Base-by-base conservation (phyloP, 345 rosid species). In the Eucalyptus marginata region DNA sequence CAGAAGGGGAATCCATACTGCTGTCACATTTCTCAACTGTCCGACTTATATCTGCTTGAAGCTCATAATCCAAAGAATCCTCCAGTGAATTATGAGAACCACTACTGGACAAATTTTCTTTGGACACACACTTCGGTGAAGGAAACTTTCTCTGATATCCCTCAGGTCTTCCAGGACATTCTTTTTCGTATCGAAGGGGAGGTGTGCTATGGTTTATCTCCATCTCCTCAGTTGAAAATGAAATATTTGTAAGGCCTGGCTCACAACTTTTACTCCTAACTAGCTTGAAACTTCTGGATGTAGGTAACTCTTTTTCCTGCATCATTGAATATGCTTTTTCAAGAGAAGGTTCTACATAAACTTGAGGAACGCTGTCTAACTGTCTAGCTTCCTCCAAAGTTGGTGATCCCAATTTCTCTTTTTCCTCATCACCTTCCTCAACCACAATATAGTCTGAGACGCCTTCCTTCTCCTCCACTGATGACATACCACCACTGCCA, bases 21-120 rank as follows among this genome's bases (percentile, higher is more conserved):
- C 88, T 81, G 49, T 87, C 50, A 66, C 25, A 86, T 84, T 89
- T 90, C 86, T 87, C 86, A 83, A 83, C 71, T 27, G 71, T 5
- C 29, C 22, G 43, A 43, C 20, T 33, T 52, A 3, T 58, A 2
- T 89, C 92, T 33, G 86, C 91, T 86, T 92, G 91, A 89, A 86
- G 90, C 62, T 92, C 96, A 89, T 91, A 90, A 90, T 43, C 68
- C 89, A 89, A 88, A 80, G 89, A 87, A 87, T 87, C 87, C 29
- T 86, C 90, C 58, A 54, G 85, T 88, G 92, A 93, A 89, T 87
- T 88, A 81, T 88, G 91, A 49, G 96, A 92, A 88, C 40, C 92
- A 91, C 87, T 90, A 68, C 81, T 92, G n/a, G 95, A 90, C 90
- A 92, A 89, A 6, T 76, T 88, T 79, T 89, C 90, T 58, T 25